Conservation (phyloP, 768 basidiomycete species). For the Leccinellum albellum region DNA sequence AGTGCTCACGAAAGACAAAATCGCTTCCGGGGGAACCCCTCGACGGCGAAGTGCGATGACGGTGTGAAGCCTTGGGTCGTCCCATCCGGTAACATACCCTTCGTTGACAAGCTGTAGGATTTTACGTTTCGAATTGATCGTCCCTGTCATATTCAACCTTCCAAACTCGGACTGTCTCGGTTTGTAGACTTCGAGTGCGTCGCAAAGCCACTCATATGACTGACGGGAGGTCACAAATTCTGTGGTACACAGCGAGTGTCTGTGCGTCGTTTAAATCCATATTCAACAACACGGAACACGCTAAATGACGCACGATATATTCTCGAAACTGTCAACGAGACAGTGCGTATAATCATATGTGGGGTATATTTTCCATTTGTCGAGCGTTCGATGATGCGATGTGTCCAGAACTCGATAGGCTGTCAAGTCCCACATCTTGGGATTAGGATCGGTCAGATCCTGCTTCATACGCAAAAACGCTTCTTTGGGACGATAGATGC, state of each 20-base stretch:
- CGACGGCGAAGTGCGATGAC: constrained; percentile 92
- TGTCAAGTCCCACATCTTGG: constrained; percentile 99
- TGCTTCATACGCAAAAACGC: constrained; percentile 97
- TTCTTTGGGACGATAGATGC: constrained; percentile 86
- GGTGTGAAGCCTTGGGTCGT: constrained; percentile 96
- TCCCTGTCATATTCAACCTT: constrained; percentile 87
- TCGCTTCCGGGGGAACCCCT: constrained; percentile 95
- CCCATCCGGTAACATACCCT: constrained; percentile 87
- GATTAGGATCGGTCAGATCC: constrained; percentile 87
- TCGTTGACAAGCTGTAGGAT: constrained; percentile 84
- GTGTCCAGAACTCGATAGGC: constrained; percentile 91
- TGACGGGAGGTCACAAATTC: constrained; percentile 95
- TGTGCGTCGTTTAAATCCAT: constrained; percentile 27
- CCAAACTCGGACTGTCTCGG: constrained; percentile 97
- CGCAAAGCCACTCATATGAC: constrained; percentile 99
- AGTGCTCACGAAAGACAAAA: constrained; percentile 86
- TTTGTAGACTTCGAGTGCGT: constrained; percentile 95
- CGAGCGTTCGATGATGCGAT: constrained; percentile 88
- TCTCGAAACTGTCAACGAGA: constrained; percentile 96
- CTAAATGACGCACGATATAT: constrained; percentile 79
- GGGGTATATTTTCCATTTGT: constrained; percentile 96
- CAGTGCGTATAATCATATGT: constrained; percentile 99
- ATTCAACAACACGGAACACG: background rate
- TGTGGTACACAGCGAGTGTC: constrained; percentile 94
- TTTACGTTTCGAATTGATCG: constrained; percentile 96